These are phyloP conservation scores for Pseudoneurospora amorphoporcata DNA, from an alignment of 495 filamentous ascomycete genomes.

Conservation along the genomic window DNA sequence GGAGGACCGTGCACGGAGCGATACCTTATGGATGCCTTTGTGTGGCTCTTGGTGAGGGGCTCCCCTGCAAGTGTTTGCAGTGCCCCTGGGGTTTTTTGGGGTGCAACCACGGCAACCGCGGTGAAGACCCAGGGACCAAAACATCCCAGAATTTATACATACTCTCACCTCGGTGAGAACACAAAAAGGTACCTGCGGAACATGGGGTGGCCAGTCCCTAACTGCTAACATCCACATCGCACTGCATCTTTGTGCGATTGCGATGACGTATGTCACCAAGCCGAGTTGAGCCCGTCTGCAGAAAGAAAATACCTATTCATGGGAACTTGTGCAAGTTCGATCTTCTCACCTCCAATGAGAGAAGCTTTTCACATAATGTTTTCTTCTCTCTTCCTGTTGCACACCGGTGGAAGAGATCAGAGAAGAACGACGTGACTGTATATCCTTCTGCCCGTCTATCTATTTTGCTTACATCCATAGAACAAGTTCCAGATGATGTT, in stretches of 20 bases:
- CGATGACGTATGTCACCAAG: neutral
- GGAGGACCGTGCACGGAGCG: neutral
- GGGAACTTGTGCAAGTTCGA: neutral
- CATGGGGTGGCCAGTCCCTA: neutral
- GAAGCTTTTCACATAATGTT: neutral
- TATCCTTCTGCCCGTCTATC: neutral
- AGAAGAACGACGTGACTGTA: neutral
- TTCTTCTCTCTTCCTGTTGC: neutral
- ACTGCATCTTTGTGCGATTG: neutral
- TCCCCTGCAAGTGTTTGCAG: neutral
- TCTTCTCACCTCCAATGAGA: neutral
- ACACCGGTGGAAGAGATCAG: neutral
- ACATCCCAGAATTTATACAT: neutral
- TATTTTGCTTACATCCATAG: neutral
- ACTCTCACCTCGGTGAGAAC: neutral
- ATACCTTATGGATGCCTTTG: neutral
- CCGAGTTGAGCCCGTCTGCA: neutral
- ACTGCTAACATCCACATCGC: neutral
- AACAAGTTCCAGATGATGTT: neutral
- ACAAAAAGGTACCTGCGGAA: neutral
- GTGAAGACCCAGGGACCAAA: neutral
- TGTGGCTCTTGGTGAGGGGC: neutral
- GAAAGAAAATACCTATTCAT: neutral
- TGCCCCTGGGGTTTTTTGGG: neutral
- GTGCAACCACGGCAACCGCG: neutral